Evolutionary conservation across 2,329 filamentous ascomycete genomes (phyloP).

Genomic region (Scytalidium lignicola): DNA sequence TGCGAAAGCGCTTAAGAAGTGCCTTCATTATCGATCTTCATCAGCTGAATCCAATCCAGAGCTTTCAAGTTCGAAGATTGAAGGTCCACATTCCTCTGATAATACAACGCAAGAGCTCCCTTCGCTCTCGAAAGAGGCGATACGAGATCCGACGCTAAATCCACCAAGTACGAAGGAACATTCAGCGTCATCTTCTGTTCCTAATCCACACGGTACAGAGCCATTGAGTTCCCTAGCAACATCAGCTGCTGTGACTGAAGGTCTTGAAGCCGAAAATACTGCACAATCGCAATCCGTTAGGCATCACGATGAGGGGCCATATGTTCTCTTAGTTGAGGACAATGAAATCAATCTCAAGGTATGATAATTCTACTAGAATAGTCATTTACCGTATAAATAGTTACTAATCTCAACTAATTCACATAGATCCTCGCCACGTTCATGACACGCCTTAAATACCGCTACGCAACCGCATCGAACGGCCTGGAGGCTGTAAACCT

Average conservation of each 20-base stretch:
- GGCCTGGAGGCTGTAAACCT: constrained; percentile 41
- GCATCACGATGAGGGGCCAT: constrained; percentile 1
- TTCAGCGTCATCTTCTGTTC: no score
- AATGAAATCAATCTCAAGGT: constrained; percentile 32
- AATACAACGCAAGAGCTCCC: background rate
- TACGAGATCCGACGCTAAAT: background rate
- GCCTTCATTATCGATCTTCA: background rate
- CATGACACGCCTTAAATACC: constrained; percentile 17
- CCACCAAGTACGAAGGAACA: no score
- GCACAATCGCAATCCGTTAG: background rate
- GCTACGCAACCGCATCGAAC: constrained; percentile 33
- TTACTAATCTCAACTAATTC: no score
- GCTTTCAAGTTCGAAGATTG: background rate
- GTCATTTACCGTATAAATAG: no score
- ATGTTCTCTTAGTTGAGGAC: constrained; percentile 34
- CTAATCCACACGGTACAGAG: no score
- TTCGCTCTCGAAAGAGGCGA: background rate
- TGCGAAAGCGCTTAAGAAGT: background rate
- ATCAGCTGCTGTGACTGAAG: no score
- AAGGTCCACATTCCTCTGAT: background rate
- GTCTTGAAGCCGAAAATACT: background rate
- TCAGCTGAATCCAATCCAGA: background rate
- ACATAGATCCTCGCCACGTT: constrained; percentile 18
- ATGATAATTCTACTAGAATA: background rate
- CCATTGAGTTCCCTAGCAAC: no score